A percentile compares a stretch with the other conserved stretches of the same genome.
Evolutionary conservation across 2,329 filamentous ascomycete genomes (phyloP).

Genomic region (Cladosporium sp.): DNA sequence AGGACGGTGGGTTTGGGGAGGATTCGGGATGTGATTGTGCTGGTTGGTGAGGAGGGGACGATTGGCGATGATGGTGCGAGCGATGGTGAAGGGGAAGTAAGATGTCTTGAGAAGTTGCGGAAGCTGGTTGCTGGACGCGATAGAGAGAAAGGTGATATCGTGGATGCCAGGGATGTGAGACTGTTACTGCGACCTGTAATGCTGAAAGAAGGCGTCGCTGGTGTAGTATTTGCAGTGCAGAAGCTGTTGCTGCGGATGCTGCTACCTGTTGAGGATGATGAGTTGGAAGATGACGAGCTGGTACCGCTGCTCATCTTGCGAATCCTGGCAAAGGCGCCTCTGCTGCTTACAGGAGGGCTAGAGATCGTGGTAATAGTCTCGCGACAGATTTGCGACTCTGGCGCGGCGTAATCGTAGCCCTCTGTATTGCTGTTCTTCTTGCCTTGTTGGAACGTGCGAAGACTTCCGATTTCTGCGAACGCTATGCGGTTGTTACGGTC

Average conservation of each 20-base stretch:
- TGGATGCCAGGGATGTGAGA: constrained; percentile 24
- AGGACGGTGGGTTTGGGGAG: constrained; percentile 38
- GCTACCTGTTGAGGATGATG: constrained; percentile 27
- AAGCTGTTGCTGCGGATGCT: constrained; percentile 35
- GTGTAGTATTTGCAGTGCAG: constrained; percentile 26
- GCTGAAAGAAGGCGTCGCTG: constrained; percentile 21
- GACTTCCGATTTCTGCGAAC: constrained; percentile 60
- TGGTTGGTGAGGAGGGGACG: constrained; percentile 21
- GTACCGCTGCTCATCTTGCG: constrained; percentile 33
- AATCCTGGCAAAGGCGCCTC: constrained; percentile 31
- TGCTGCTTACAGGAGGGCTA: constrained; percentile 32
- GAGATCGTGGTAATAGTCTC: constrained; percentile 43
- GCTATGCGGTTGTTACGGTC: constrained; percentile 66
- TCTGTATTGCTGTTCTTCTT: constrained; percentile 65
- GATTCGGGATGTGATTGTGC: constrained; percentile 18
- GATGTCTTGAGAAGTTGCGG: constrained; percentile 30
- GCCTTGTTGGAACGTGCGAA: constrained; percentile 52
- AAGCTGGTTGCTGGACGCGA: constrained; percentile 27
- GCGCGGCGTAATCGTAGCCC: constrained; percentile 70
- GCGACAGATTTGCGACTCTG: constrained; percentile 58
- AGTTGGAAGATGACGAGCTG: constrained; percentile 36
- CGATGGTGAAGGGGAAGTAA: constrained; percentile 12
- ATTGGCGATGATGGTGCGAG: constrained; percentile 13
- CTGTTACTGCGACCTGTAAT: constrained; percentile 22
- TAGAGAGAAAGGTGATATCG: constrained; percentile 18